phyloP scores from a whole-genome alignment of 768 basidiomycete species.

The Boletus tomentosulus region DNA sequence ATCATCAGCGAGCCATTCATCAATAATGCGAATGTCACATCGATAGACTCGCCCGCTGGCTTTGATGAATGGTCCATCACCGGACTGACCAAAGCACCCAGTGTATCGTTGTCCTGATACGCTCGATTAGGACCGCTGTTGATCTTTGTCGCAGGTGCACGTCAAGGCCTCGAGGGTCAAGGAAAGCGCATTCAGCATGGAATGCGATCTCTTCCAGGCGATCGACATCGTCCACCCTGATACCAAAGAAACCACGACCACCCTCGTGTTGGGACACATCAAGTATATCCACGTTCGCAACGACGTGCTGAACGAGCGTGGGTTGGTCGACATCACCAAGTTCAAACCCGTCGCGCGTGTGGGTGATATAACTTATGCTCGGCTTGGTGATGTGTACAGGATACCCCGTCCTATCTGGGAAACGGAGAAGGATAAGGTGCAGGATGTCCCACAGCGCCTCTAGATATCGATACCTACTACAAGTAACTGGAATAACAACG shows the following conservation, averaged over 20 bases:
- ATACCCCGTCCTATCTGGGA: slow-evolving; percentile 22
- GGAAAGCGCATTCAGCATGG: slow-evolving; percentile 47
- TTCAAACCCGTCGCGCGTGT: slow-evolving; percentile 34
- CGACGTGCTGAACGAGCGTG: slow-evolving; percentile 36
- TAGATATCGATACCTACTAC: no score
- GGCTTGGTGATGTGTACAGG: slow-evolving; percentile 28
- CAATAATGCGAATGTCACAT: slow-evolving; percentile 36
- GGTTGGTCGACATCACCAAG: slow-evolving; percentile 34
- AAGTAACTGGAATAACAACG: no score
- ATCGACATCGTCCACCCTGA: slow-evolving; percentile 35
- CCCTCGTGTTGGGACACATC: slow-evolving; percentile 38
- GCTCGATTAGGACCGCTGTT: not conserved
- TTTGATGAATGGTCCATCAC: slow-evolving; percentile 41
- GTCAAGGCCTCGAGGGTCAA: slow-evolving; percentile 40
- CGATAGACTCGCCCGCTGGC: slow-evolving; percentile 35
- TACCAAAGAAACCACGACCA: slow-evolving; percentile 24
- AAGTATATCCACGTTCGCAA: slow-evolving; percentile 43
- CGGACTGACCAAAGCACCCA: slow-evolving; percentile 38
- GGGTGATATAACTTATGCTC: slow-evolving; percentile 38
- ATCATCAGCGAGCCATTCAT: slow-evolving; percentile 52
- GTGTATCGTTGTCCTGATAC: not conserved
- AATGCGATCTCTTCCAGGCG: slow-evolving; percentile 35
- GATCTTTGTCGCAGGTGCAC: slow-evolving; percentile 23
- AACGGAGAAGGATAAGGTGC: slow-evolving; percentile 10
- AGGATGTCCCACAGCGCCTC: not conserved